Evolutionary conservation across 768 basidiomycete species (phyloP).

Genomic region (Lanmaoa pseudosensibilis): DNA sequence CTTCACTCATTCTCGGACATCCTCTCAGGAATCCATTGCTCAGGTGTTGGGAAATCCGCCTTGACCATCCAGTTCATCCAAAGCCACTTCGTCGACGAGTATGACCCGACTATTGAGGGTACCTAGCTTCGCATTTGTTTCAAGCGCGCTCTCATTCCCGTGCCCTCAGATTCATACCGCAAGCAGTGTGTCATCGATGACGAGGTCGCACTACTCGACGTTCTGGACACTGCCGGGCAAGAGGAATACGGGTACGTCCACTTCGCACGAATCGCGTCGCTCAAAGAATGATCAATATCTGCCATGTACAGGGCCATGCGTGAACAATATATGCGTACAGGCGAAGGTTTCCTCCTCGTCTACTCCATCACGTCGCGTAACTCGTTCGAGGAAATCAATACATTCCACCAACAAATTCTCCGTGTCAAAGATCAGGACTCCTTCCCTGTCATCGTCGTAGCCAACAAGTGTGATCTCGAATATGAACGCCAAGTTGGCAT

Average conservation of each 20-base stretch:
- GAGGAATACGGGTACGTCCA: constrained; percentile 91
- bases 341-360: constrained; percentile 96
- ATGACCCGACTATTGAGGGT: constrained; percentile 95
- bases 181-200: constrained; percentile 98
- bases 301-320: constrained; percentile 79
- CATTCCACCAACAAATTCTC: constrained; percentile 94
- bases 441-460: constrained; percentile 94
- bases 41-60: constrained; percentile 74
- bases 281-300: constrained; percentile 1
- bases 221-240: constrained; percentile 96
- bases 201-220: constrained; percentile 96
- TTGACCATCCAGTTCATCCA: constrained; percentile 99
- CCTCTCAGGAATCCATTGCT: neutral
- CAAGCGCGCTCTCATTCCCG: neutral
- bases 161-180: constrained; percentile 79
- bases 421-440: constrained; percentile 95
- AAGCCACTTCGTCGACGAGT: constrained; percentile 90
- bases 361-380: constrained; percentile 98
- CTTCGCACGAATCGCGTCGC: constrained; percentile 1
- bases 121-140: constrained; percentile 9
- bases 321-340: constrained; percentile 98
- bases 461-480: constrained; percentile 97
- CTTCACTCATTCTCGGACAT: constrained; percentile 31
- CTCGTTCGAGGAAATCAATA: constrained; percentile 96
- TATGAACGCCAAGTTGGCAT: constrained; percentile 95